Base-by-base conservation (phyloP, 129 eudicot genomes). In the Tagetes patula region DNA sequence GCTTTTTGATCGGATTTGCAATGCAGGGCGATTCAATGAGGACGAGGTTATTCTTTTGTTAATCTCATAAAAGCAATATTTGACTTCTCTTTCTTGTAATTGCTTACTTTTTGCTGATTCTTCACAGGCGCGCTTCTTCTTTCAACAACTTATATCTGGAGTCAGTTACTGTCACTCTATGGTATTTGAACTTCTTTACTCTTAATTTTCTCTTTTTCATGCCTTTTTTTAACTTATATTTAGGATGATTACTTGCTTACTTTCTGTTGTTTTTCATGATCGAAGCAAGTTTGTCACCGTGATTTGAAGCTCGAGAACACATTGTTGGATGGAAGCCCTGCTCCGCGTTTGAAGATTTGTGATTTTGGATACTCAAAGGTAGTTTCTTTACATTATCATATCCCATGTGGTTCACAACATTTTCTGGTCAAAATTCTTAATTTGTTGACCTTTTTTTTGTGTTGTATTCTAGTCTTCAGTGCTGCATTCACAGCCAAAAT, bases 401-500 rank as follows among this genome's bases (percentile, higher is more conserved):
- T 55, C 45, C 72, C 38, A 10, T 38, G 36, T 63, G 4, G 56
- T 12, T 61, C 13, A 12, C 13, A 12, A 8, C 71, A 11, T 43
- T 47, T 42, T 63, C 27, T 64, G 50, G 53, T 54, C 14, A n/a
- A 53, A 72, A 33, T 34, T 68, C 3, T 9, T 49, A 62, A 4
- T 13, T 27, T 55, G 32, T 58, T 49, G 6, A 11, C n/a, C 49
- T 48, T 74, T 60, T 47, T 3, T n/a, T 49, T 65, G 10, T 73
- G 70, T 66, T 61, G 61, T 46, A 41, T 82, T 81, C 47, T 82
- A 92, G 98, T 92, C 98, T 31, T 85, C 96, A 3, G 84, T 92
- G 67, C 85, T 89, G 75, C 98, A 92, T 84, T 92, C 96, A 58
- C 98, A 92, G 74, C 98, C 98, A 20, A 92, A 92, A 67, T 92